phyloP scores from a whole-genome alignment of 257 asterid genomes.

The Solanum virginianum region DNA sequence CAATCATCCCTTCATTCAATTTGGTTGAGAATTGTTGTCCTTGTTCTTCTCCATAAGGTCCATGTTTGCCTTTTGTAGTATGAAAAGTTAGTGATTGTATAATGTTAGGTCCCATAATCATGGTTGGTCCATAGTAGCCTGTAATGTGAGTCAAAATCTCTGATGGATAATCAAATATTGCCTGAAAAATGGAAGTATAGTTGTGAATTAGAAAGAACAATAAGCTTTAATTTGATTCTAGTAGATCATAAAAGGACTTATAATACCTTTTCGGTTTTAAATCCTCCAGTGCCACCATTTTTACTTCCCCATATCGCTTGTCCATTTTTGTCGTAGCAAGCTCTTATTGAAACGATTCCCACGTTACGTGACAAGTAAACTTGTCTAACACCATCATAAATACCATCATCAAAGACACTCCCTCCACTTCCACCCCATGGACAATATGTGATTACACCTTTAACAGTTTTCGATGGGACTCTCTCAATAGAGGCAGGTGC shows the following conservation, averaged over 20 bases:
- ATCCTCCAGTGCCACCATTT: slow-evolving; percentile 66
- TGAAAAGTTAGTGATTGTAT: slow-evolving; percentile 67
- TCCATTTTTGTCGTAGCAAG: slow-evolving; percentile 47
- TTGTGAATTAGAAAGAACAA: not conserved
- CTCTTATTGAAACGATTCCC: slow-evolving; percentile 45
- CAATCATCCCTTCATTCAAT: slow-evolving; percentile 38
- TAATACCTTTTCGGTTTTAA: slow-evolving; percentile 45
- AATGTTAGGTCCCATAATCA: slow-evolving; percentile 66
- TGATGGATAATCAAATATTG: slow-evolving; percentile 53
- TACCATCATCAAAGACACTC: slow-evolving; percentile 57
- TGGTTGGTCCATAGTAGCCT: slow-evolving; percentile 53
- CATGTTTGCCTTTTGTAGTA: slow-evolving; percentile 53
- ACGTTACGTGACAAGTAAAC: slow-evolving; percentile 51
- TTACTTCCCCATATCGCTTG: slow-evolving; percentile 61
- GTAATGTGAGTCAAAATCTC: slow-evolving; percentile 62
- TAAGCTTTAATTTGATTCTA: not conserved
- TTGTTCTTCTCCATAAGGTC: slow-evolving; percentile 75
- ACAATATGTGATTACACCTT: slow-evolving; percentile 42
- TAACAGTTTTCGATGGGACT: slow-evolving; percentile 18
- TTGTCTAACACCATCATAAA: slow-evolving; percentile 55
- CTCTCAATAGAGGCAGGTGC: slow-evolving; percentile 21
- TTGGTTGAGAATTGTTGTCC: slow-evolving; percentile 55
- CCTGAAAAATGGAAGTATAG: slow-evolving; percentile 14
- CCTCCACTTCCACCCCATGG: slow-evolving; percentile 89
- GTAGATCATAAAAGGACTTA: not conserved